Conservation (phyloP, 2,329 filamentous ascomycete species). For the Fusarium sp. region DNA sequence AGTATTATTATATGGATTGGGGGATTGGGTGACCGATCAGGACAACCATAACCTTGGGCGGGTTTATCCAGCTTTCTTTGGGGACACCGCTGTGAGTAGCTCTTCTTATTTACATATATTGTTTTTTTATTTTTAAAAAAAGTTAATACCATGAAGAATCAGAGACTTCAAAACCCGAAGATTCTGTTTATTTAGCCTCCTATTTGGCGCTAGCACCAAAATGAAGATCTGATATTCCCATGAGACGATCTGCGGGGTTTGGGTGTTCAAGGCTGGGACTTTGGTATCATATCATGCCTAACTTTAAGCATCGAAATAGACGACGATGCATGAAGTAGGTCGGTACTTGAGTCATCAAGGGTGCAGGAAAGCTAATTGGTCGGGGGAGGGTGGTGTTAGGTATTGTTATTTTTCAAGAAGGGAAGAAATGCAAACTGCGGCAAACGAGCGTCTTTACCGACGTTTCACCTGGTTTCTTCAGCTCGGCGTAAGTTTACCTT, state of each 20-base stretch:
- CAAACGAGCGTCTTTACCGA: constrained; percentile 7
- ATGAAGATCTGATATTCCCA: not conserved
- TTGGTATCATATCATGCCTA: constrained; percentile 1
- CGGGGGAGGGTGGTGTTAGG: not conserved
- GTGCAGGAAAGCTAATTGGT: not conserved
- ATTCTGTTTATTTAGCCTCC: constrained; percentile 16
- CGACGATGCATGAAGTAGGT: not conserved
- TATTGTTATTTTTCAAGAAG: not conserved
- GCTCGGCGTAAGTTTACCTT: constrained; percentile 8
- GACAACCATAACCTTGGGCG: constrained; percentile 31
- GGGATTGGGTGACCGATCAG: constrained; percentile 19
- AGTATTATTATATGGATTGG: constrained; percentile 6
- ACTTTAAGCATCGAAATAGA: not conserved
- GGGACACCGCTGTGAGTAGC: constrained; percentile 6
- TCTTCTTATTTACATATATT: constrained; percentile 11
- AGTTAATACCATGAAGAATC: constrained; percentile 38
- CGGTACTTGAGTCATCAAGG: not conserved
- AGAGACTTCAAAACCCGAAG: constrained; percentile 16
- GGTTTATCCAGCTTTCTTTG: constrained; percentile 15
- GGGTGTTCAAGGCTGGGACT: constrained; percentile 6
- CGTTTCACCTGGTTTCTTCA: not conserved
- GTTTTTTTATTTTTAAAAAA: constrained; percentile 21
- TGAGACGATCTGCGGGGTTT: not conserved
- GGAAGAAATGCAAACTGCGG: constrained; percentile 2
- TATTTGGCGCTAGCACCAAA: not conserved